Conservation (phyloP, 179 eudicot species). For the Heliamphora ciliata region DNA sequence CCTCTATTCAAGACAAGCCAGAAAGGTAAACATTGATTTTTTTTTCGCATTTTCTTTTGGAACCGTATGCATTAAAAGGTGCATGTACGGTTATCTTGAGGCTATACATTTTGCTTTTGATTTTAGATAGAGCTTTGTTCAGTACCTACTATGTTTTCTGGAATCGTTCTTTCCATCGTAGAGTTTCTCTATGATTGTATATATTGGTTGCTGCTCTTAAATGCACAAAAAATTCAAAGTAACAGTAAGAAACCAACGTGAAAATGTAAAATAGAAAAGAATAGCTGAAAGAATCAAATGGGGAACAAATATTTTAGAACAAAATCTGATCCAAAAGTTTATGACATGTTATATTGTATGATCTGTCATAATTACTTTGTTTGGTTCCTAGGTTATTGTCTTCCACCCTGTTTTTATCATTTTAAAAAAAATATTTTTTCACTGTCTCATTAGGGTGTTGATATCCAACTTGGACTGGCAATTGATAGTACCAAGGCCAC, state of each 20-base stretch:
- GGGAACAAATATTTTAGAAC: neutral
- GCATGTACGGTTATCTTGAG: neutral
- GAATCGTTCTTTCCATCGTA: neutral
- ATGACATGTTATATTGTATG: neutral
- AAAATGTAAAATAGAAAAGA: neutral
- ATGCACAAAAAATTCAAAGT: neutral
- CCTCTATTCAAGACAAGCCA: too few species aligned
- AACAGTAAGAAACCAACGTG: neutral
- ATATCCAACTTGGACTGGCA: conserved; percentile 96
- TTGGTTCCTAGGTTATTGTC: too few species aligned
- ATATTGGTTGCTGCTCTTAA: neutral
- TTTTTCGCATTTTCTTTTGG: too few species aligned
- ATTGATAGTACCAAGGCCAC: conserved; percentile 97
- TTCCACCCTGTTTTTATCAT: neutral
- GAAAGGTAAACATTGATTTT: too few species aligned
- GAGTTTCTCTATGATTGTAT: neutral
- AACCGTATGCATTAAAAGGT: too few species aligned
- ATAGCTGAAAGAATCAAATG: neutral
- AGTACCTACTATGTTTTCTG: neutral
- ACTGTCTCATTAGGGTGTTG: conserved; percentile 53
- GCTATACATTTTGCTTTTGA: neutral
- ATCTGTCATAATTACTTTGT: neutral
- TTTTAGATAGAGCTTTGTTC: neutral
- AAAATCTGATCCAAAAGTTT: neutral
- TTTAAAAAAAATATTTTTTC: neutral